Evolutionary conservation across 1,284 basidiomycete species (phyloP).

Genomic region (Austroboletus rostrupii): DNA sequence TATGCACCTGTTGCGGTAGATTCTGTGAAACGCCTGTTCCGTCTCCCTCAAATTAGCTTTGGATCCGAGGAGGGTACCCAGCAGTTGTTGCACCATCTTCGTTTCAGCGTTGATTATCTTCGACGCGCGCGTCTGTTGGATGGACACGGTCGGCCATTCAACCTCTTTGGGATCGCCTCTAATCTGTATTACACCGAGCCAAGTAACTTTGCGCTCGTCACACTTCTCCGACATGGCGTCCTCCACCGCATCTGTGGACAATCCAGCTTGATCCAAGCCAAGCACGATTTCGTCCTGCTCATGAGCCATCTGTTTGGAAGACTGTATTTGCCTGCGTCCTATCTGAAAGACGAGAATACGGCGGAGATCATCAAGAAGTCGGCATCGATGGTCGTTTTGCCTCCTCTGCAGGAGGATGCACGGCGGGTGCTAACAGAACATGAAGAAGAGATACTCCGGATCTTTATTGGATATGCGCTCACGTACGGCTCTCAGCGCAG

Average conservation of each 20-base stretch:
- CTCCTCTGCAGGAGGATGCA: conserved; percentile 42
- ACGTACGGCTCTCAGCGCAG: conserved; percentile 42
- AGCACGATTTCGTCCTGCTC: conserved; percentile 48
- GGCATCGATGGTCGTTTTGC: conserved; percentile 55
- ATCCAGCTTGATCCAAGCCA: conserved; percentile 36
- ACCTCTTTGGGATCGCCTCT: conserved; percentile 52
- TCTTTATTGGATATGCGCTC: conserved; percentile 53
- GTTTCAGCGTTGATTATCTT: conserved; percentile 71
- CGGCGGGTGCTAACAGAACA: conserved; percentile 42
- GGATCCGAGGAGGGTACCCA: conserved; percentile 47
- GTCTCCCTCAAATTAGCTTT: conserved; percentile 56
- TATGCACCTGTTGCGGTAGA: conserved; percentile 45
- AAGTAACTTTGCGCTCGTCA: conserved; percentile 61
- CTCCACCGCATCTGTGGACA: conserved; percentile 54
- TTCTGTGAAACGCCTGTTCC: conserved; percentile 49
- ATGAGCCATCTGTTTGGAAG: conserved; percentile 61
- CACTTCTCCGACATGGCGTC: conserved; percentile 53
- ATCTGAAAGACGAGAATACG: conserved; percentile 36
- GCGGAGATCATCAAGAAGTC: conserved; percentile 39
- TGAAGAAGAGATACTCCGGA: conserved; percentile 45
- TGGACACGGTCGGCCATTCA: conserved; percentile 50
- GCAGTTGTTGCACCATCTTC: conserved; percentile 59
- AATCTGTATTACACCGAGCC: conserved; percentile 67
- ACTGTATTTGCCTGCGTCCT: conserved; percentile 45
- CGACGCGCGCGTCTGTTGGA: conserved; percentile 53